Conservation (phyloP, 108 stramenopile genomes). For the Chaetoceros tenuissimus region DNA sequence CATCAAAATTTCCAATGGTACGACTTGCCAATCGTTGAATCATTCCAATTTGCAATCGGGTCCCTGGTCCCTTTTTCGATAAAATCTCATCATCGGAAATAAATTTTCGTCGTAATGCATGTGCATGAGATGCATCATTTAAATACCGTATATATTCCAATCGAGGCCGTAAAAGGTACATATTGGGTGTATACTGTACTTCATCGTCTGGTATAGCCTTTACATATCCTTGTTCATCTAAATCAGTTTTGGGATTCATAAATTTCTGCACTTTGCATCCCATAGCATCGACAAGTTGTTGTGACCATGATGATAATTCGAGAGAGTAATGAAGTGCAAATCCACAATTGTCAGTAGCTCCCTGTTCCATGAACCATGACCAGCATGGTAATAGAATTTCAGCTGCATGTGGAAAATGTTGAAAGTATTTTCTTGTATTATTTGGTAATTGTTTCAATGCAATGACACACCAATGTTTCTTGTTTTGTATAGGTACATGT, state of each 20-base stretch:
- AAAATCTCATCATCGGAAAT: background rate
- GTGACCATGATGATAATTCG: background rate
- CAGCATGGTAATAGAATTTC: background rate
- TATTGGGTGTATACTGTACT: background rate
- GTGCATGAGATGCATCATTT: conserved; percentile 1
- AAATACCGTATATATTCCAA: conserved; percentile 1
- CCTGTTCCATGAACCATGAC: background rate
- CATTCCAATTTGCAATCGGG: conserved; percentile 1
- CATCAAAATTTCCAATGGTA: conserved; percentile 1
- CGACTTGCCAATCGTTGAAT: background rate
- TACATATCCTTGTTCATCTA: background rate
- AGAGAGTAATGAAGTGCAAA: background rate
- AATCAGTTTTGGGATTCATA: background rate
- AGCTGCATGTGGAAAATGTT: background rate
- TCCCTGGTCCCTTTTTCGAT: background rate
- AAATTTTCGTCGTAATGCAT: conserved; percentile 1
- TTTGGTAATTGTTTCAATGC: background rate
- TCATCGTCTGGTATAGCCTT: background rate
- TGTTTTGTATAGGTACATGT: no score
- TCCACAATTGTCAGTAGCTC: background rate
- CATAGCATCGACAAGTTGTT: background rate
- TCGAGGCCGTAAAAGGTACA: background rate
- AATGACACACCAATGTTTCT: background rate
- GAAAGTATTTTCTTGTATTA: background rate
- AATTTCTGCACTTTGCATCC: background rate